phyloP scores from a whole-genome alignment of 2,329 filamentous ascomycete species.

The Bipolaris oryzae region DNA sequence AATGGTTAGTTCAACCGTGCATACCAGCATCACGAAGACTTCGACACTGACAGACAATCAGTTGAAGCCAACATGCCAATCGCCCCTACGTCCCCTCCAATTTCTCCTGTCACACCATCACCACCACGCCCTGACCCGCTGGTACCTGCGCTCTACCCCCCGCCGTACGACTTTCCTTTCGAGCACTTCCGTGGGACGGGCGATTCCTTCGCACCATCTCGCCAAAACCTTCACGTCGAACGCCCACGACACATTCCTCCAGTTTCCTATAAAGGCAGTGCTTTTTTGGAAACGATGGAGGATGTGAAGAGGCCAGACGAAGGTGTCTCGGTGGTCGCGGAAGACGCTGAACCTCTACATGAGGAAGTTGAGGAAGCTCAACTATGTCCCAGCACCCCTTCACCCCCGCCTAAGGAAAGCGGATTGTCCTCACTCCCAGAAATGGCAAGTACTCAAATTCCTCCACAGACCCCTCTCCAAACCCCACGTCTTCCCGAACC shows the following conservation, averaged over 20 bases:
- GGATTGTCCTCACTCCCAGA: not conserved
- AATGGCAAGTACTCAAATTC: not conserved
- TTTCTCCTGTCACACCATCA: not conserved
- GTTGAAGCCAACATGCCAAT: not conserved
- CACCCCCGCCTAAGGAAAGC: not conserved
- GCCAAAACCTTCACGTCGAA: not conserved
- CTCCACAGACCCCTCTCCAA: not conserved
- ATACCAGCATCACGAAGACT: not conserved
- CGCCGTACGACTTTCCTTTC: not conserved
- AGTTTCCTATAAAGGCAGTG: not conserved
- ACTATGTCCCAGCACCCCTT: not conserved
- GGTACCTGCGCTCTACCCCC: not conserved
- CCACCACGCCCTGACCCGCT: not conserved
- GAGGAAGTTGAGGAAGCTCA: not conserved
- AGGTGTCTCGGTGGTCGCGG: not conserved
- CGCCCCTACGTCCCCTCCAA: not conserved
- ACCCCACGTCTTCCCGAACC: not conserved
- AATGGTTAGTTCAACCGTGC: not conserved
- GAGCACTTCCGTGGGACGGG: conserved; percentile 10
- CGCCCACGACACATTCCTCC: not conserved
- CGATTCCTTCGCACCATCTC: conserved; percentile 2
- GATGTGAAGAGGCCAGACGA: not conserved
- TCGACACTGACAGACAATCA: not conserved
- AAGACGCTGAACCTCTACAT: not conserved
- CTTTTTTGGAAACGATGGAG: not conserved